These are phyloP conservation scores for Trichophyton schoenleinii DNA, from an alignment of 2,329 filamentous ascomycete genomes.

Conservation along the genomic window DNA sequence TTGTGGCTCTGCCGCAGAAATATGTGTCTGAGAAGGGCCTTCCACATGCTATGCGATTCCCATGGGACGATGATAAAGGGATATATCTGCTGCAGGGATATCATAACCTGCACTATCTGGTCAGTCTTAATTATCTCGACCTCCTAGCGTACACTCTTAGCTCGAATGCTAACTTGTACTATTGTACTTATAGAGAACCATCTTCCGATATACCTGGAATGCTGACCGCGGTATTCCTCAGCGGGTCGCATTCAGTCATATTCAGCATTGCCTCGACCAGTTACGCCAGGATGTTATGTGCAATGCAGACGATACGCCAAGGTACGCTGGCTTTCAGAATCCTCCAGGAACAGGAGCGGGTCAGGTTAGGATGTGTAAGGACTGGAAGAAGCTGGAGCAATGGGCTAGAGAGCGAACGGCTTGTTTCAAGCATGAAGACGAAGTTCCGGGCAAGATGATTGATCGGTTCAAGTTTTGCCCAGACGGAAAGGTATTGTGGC, in stretches of 20 bases:
- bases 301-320: neutral
- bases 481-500: neutral
- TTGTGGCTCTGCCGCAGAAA: neutral
- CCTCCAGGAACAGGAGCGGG: neutral
- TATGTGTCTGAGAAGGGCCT: neutral
- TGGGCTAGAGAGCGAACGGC: neutral
- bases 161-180: no score
- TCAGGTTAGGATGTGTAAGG: neutral
- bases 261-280: neutral
- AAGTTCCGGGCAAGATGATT: neutral
- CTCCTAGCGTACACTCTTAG: no score
- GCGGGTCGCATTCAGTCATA: neutral
- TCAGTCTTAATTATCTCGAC: neutral
- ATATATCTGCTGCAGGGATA: neutral
- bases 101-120: neutral
- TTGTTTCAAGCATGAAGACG: conserved; percentile 1
- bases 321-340: neutral
- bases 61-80: neutral
- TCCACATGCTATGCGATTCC: neutral
- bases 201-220: neutral
- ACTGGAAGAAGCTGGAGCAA: neutral
- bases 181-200: neutral
- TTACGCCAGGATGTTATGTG: neutral
- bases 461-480: neutral
- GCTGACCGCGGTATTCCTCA: neutral